Conservation (phyloP, 169 alveolate genomes). For the Theileria orientalis region DNA sequence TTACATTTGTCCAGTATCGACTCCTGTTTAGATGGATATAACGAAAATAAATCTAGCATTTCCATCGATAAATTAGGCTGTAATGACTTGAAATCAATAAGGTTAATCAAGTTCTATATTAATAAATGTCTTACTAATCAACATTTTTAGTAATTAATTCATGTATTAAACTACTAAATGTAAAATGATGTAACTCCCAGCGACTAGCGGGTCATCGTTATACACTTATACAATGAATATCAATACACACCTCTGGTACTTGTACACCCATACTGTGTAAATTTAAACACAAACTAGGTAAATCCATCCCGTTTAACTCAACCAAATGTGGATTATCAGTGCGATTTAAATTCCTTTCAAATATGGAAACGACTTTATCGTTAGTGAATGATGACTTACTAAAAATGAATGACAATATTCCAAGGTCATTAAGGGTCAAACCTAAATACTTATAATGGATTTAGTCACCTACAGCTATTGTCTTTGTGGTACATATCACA, state of each 20-base stretch:
- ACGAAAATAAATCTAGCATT: neutral
- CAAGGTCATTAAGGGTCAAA: slow-evolving; percentile 36
- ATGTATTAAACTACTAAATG: too few relatives aligned
- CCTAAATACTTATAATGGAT: neutral
- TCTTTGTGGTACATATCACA: slow-evolving; percentile 12
- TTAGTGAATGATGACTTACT: slow-evolving; percentile 16
- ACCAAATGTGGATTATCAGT: neutral
- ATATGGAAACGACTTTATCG: slow-evolving; percentile 21
- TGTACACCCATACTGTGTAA: slow-evolving; percentile 29
- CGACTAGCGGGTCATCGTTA: too few relatives aligned
- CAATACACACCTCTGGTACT: slow-evolving; percentile 8
- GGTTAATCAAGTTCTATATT: slow-evolving; percentile 3
- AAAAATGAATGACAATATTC: slow-evolving; percentile 48
- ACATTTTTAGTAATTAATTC: too few relatives aligned
- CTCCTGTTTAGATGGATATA: slow-evolving; percentile 1
- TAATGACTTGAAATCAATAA: neutral
- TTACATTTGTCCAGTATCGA: neutral
- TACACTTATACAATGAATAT: neutral
- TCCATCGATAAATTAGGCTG: neutral
- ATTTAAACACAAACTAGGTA: slow-evolving; percentile 34
- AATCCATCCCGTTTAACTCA: too few relatives aligned
- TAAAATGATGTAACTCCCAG: too few relatives aligned
- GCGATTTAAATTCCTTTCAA: slow-evolving; percentile 15
- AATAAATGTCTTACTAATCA: too few relatives aligned
- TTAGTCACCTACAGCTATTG: neutral